Percentiles rank a stretch among this genome's conserved stretches.
Evolutionary conservation across 2,329 filamentous ascomycete genomes (phyloP).

Genomic region (Aspergillus novoparasiticus): DNA sequence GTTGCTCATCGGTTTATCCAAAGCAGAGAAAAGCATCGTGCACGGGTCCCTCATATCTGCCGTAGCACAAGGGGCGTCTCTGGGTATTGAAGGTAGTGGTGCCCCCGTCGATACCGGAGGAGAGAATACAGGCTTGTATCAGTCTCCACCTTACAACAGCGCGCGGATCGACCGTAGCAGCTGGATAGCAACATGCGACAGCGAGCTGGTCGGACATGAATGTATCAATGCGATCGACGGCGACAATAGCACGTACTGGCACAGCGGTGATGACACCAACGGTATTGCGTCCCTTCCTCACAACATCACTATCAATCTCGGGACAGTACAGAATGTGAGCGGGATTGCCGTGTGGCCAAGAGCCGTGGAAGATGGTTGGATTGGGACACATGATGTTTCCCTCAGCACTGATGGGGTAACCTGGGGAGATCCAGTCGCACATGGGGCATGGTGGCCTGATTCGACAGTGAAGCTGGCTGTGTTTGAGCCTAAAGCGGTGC

Average conservation of each 20-base stretch:
- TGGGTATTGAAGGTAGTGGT: conserved; percentile 6
- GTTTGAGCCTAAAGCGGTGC: conserved; percentile 15
- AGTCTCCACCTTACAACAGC: conserved; percentile 19
- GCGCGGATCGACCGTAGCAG: conserved; percentile 11
- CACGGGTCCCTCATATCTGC: neutral
- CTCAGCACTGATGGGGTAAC: neutral
- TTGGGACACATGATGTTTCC: conserved; percentile 11
- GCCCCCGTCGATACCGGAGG: neutral
- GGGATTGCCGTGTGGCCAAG: conserved; percentile 16
- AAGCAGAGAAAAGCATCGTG: neutral
- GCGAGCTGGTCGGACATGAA: neutral
- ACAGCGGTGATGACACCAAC: neutral
- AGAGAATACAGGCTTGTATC: conserved; percentile 1
- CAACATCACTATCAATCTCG: conserved; percentile 15
- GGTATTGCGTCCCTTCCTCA: neutral
- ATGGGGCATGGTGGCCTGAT: conserved; percentile 19
- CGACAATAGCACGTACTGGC: conserved; percentile 16
- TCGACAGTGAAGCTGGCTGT: conserved; percentile 16
- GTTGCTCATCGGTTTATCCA: neutral
- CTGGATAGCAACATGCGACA: conserved; percentile 20
- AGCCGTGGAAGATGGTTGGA: conserved; percentile 13
- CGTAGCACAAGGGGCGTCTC: neutral
- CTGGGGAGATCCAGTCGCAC: conserved; percentile 18
- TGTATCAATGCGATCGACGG: conserved; percentile 19
- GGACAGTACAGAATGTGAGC: conserved; percentile 16